A percentile compares a stretch with the other conserved stretches of the same genome.
phyloP scores from a whole-genome alignment of 2,329 filamentous ascomycete genomes.

The Akanthomyces dipterigenus region DNA sequence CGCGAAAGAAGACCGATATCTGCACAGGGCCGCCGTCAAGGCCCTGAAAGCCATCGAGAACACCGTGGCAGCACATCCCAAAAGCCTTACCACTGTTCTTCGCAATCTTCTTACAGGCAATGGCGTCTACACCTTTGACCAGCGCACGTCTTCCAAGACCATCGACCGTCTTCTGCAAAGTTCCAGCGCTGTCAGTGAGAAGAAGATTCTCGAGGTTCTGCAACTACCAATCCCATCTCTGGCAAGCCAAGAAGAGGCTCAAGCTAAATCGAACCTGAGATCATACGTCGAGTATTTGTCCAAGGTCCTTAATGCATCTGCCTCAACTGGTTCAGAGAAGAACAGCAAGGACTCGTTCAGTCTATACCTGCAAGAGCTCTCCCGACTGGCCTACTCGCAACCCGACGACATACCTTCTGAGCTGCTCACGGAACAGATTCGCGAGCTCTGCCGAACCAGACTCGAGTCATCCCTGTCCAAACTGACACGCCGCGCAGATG shows the following conservation, averaged over 20 bases:
- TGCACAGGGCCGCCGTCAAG: conserved; percentile 73
- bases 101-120: conserved; percentile 61
- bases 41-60: conserved; percentile 65
- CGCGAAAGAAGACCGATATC: conserved; percentile 66
- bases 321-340: conserved; percentile 20
- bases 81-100: conserved; percentile 54
- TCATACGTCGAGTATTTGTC: conserved; percentile 49
- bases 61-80: conserved; percentile 54
- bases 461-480: conserved; percentile 53
- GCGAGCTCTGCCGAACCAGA: conserved; percentile 48
- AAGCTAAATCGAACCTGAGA: conserved; percentile 33
- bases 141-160: conserved; percentile 77
- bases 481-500: conserved; percentile 46
- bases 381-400: conserved; percentile 48
- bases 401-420: conserved; percentile 35
- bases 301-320: conserved; percentile 38
- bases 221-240: conserved; percentile 33
- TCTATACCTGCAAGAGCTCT: conserved; percentile 44
- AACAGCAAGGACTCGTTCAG: conserved; percentile 26
- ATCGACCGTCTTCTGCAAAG: conserved; percentile 66
- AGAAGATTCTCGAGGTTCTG: conserved; percentile 43
- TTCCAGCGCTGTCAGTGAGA: conserved; percentile 49
- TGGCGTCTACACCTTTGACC: conserved; percentile 75
- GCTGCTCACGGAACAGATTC: conserved; percentile 43
- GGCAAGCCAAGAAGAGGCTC: conserved; percentile 19